A percentile compares a stretch with the other conserved stretches of the same genome.
These are phyloP conservation scores for Aegilops bicornis DNA, from an alignment of 176 grass and related monocot species.

Conservation along the genomic window DNA sequence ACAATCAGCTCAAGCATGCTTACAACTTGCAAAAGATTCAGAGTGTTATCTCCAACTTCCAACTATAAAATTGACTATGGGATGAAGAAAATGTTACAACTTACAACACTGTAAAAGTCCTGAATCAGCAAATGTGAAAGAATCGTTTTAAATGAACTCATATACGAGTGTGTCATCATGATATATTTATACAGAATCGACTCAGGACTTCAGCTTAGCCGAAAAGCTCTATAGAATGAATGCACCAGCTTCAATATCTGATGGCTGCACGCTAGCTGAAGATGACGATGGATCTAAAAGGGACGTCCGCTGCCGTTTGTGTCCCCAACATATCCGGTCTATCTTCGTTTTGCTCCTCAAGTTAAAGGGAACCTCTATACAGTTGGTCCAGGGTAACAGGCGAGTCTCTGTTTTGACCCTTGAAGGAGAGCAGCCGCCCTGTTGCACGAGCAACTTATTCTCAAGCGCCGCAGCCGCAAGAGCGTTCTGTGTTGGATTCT, in stretches of 20 bases:
- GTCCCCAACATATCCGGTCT: conserved; percentile 44
- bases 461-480: neutral
- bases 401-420: conserved; percentile 32
- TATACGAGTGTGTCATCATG: conserved; percentile 12
- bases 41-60: neutral
- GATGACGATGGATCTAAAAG: conserved; percentile 20
- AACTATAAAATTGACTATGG: conserved; percentile 19
- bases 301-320: conserved; percentile 59
- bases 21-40: neutral
- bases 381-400: conserved; percentile 50
- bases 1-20: too few species aligned
- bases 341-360: conserved; percentile 58
- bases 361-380: conserved; percentile 62
- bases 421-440: neutral
- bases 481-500: conserved; percentile 36
- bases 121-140: conserved; percentile 32
- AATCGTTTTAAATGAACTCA: conserved; percentile 47
- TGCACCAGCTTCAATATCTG: conserved; percentile 13
- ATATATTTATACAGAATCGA: conserved; percentile 31
- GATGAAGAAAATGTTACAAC: conserved; percentile 28
- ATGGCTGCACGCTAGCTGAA: neutral
- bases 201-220: neutral
- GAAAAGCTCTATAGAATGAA: neutral
- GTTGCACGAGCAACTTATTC: neutral
- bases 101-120: neutral